These are phyloP conservation scores for Diaporthe caulivora DNA, from an alignment of 2,329 filamentous ascomycete species.

Conservation along the genomic window DNA sequence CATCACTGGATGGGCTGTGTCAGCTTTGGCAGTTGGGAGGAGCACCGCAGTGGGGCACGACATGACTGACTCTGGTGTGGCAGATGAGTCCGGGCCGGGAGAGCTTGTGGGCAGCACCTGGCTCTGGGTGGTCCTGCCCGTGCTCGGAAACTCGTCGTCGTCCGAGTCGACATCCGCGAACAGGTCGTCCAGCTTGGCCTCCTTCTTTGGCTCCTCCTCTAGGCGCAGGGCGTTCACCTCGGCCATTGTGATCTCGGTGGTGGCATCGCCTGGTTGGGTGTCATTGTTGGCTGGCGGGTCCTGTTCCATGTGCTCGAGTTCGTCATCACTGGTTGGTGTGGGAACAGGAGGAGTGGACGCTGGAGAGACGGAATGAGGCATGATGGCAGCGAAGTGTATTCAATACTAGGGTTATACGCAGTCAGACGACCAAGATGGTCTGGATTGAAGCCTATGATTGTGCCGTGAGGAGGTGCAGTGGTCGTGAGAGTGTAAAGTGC, in stretches of 20 bases:
- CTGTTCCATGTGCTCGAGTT: conserved; percentile 43
- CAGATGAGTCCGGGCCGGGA: conserved; percentile 56
- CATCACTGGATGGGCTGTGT: conserved; percentile 47
- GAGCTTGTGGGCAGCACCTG: conserved; percentile 55
- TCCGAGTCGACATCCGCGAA: conserved; percentile 71
- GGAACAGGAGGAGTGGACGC: conserved; percentile 43
- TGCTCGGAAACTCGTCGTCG: conserved; percentile 72
- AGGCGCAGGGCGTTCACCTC: conserved; percentile 47
- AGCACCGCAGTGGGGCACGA: neutral
- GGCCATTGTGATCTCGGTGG: conserved; percentile 57
- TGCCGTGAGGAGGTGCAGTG: neutral
- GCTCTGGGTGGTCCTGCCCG: conserved; percentile 50
- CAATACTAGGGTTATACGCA: neutral
- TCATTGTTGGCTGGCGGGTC: conserved; percentile 49
- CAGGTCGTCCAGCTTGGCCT: conserved; percentile 69
- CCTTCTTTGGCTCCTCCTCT: conserved; percentile 52
- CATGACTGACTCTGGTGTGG: conserved; percentile 37
- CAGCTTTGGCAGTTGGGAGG: conserved; percentile 42
- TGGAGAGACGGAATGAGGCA: conserved; percentile 61
- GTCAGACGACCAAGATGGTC: neutral
- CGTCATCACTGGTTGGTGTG: conserved; percentile 37
- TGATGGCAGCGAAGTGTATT: conserved; percentile 41
- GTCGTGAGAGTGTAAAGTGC: neutral
- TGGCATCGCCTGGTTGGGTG: conserved; percentile 44
- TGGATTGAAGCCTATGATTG: neutral